Conservation (phyloP, 176 grass and related monocot genomes). For the Rhynchospora pubera region DNA sequence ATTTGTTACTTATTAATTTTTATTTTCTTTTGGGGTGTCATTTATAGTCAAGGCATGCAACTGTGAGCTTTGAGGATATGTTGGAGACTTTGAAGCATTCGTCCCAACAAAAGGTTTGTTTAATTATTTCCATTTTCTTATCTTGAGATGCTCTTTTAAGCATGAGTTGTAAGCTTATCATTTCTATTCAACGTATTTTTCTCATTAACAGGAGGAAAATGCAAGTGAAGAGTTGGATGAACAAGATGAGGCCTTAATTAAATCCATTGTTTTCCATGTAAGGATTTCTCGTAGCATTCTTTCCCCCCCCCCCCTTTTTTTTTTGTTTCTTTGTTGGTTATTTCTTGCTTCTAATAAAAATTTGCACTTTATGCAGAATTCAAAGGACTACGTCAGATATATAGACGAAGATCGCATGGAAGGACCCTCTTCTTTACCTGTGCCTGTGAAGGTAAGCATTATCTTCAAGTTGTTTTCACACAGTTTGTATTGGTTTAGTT, state of each 20-base stretch:
- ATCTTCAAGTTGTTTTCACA: not conserved
- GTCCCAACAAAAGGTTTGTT: conserved; percentile 45
- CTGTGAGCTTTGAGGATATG: conserved; percentile 74
- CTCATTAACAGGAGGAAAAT: conserved; percentile 45
- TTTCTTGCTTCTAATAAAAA: not conserved
- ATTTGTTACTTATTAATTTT: not conserved
- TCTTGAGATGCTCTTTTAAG: conserved; percentile 2
- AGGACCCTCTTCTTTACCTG: conserved; percentile 2
- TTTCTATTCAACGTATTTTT: conserved; percentile 23
- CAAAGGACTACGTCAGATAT: conserved; percentile 74
- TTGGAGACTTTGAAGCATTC: conserved; percentile 77
- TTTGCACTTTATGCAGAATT: conserved; percentile 39
- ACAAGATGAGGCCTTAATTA: conserved; percentile 80
- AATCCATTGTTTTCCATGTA: conserved; percentile 77
- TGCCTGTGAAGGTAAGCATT: conserved; percentile 2
- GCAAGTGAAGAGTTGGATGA: conserved; percentile 64
- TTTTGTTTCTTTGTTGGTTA: not conserved
- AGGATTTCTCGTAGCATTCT: conserved; percentile 19
- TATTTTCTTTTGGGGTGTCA: conserved; percentile 2
- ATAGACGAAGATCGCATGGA: conserved; percentile 37
- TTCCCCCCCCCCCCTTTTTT: conserved; percentile 5
- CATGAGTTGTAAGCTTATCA: not conserved
- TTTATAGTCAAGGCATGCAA: conserved; percentile 91
- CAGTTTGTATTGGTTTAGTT: not conserved
- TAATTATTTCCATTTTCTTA: not conserved